A percentile compares a stretch with the other conserved stretches of the same genome.
Conservation (phyloP, 2,329 filamentous ascomycete genomes). For the Trichoderma endophyticum region DNA sequence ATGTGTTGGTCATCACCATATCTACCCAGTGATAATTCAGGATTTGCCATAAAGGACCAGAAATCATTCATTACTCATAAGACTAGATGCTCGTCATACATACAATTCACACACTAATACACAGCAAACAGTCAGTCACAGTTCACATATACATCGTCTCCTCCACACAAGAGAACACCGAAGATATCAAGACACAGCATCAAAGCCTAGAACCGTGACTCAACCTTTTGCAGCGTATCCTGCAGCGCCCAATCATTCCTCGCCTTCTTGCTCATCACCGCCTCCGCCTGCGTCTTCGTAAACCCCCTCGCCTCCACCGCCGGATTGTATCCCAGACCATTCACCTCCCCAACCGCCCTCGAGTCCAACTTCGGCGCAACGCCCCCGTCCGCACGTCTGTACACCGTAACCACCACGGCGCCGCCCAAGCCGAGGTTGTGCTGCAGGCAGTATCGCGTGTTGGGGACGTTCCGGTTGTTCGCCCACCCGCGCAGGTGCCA, state of each 20-base stretch:
- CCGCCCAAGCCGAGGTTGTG: conserved; percentile 93
- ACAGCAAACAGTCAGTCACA: not conserved
- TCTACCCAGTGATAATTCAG: not conserved
- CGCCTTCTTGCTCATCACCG: conserved; percentile 66
- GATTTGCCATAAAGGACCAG: not conserved
- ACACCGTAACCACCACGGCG: conserved; percentile 86
- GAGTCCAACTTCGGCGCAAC: conserved; percentile 58
- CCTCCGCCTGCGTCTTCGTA: conserved; percentile 69
- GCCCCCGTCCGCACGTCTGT: conserved; percentile 76
- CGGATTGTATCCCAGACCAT: conserved; percentile 82
- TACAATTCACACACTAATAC: too few relatives aligned
- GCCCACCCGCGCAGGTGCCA: conserved; percentile 97
- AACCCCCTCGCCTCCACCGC: conserved; percentile 87
- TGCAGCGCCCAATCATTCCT: conserved; percentile 72
- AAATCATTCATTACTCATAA: not conserved
- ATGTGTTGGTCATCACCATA: not conserved
- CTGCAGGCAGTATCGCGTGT: conserved; percentile 73
- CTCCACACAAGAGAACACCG: not conserved
- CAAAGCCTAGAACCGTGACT: conserved; percentile 33
- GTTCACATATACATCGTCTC: not conserved
- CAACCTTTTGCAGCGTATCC: conserved; percentile 51
- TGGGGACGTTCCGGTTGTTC: conserved; percentile 73
- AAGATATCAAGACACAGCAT: not conserved
- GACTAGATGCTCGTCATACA: not conserved
- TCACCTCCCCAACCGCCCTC: conserved; percentile 62